Percentiles rank a stretch among this genome's conserved stretches.
Evolutionary conservation across 371 early-diverging fungal species (phyloP).

Genomic region (Mucor racemosus): DNA sequence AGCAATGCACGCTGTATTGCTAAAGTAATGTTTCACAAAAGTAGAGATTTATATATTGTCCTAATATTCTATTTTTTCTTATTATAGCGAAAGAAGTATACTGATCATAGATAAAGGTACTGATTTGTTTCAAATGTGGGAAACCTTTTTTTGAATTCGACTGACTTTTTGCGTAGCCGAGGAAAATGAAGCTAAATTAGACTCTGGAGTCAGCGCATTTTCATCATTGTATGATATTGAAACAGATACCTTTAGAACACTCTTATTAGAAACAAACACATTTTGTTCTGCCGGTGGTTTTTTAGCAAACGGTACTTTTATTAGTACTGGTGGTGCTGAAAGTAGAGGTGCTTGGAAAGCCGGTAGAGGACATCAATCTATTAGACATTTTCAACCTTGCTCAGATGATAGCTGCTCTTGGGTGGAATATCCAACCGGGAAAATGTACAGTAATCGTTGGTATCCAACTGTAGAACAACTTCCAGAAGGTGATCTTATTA

Average conservation of each 20-base stretch:
- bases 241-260: constrained; percentile 47
- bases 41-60: background rate
- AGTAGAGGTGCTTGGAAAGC: constrained; percentile 49
- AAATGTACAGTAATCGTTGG: constrained; percentile 59
- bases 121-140: background rate
- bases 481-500: constrained; percentile 60
- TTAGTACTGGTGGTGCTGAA: constrained; percentile 66
- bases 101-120: constrained; percentile 54
- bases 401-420: constrained; percentile 49
- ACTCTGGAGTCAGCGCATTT: constrained; percentile 56
- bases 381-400: constrained; percentile 59
- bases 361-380: constrained; percentile 56
- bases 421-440: constrained; percentile 41
- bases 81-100: constrained; percentile 43
- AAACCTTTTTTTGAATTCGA: too few relatives aligned
- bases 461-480: constrained; percentile 65
- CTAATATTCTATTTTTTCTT: background rate
- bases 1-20: constrained; percentile 52
- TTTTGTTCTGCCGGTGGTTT: constrained; percentile 70
- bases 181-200: constrained; percentile 54
- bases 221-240: constrained; percentile 58
- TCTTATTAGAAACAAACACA: constrained; percentile 61
- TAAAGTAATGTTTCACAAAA: constrained; percentile 35
- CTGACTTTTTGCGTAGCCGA: constrained; percentile 31
- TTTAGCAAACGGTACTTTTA: constrained; percentile 60